Evolutionary conservation across 768 basidiomycete species (phyloP), one percentile per base, ranked within the genome.

Genomic region (Solioccasus polychromus): DNA sequence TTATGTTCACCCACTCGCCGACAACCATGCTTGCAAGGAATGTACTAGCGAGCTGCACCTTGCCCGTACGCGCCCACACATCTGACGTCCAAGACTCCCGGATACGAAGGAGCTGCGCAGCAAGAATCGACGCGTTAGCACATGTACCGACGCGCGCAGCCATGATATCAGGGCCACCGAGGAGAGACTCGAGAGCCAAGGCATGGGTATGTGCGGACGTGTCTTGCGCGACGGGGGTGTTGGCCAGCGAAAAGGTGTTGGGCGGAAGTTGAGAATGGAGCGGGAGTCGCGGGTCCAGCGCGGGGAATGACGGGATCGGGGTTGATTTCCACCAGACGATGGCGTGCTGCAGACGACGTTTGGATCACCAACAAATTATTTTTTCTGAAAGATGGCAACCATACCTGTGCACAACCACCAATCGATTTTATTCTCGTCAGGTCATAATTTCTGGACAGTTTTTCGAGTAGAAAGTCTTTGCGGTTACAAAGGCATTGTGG

Each of bases 321-420:
- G 82, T 84, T 1, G 85, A 82, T 67, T 88, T 88, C 87, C 88
- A 91, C 86, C 88, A 91, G 31, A 92, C 88, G 17, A 89, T 71
- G 3, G 87, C 85, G 60, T 85, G 82, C 81, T 72, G 48, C 22
- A 41, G 29, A 34, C 12, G 31, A 38, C 20, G 37, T 47, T 47
- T 39, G 31, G 46, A 42, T 48, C 11, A 45, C 41, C 25, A 32
- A 35, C 20, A 18, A 44, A 35, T 45, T n/a, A n/a, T n/a, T n/a
- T n/a, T n/a, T n/a, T n/a, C n/a, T n/a, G n/a, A n/a, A n/a, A n/a
- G n/a, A n/a, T n/a, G n/a, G n/a, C n/a, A 23, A 31, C 68, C 71
- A n/a, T 47, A 83, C 85, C 74, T 88, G 88, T 1, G 90, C 86
- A 53, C 83, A 72, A 28, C 90, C 90, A 8, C 86, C 85, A 50